A percentile compares a stretch with the other conserved stretches of the same genome.
Conservation (phyloP, 805 yeast genomes). For the Candida cerambycidarum region DNA sequence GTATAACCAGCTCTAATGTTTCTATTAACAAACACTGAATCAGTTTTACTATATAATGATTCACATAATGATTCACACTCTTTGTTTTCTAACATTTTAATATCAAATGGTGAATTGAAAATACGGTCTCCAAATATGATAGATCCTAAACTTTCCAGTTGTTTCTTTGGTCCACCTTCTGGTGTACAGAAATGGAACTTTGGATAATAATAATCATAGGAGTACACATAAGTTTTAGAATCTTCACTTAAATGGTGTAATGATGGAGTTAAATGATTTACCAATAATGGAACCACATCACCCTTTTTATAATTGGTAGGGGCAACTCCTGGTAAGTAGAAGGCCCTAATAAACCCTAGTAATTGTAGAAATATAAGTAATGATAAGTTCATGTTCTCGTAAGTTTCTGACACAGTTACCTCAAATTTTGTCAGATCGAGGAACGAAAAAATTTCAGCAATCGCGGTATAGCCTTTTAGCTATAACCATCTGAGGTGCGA, state of each 20-base stretch:
- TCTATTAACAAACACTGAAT: conserved; percentile 72
- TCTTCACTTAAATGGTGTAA: conserved; percentile 34
- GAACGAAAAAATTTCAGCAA: conserved; percentile 3
- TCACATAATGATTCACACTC: conserved; percentile 70
- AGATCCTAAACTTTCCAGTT: conserved; percentile 88
- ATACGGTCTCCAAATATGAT: conserved; percentile 95
- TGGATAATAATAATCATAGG: conserved; percentile 81
- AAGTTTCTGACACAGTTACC: not conserved
- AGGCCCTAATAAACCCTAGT: conserved; percentile 40
- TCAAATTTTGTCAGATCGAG: conserved; percentile 1
- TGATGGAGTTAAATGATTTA: conserved; percentile 88
- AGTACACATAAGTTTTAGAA: conserved; percentile 59
- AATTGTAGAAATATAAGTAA: conserved; percentile 2
- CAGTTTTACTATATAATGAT: conserved; percentile 57
- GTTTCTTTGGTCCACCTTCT: conserved; percentile 60
- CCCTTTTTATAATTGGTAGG: conserved; percentile 82
- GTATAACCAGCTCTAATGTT: conserved; percentile 79
- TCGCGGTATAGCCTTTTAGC: not conserved
- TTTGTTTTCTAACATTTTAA: conserved; percentile 73
- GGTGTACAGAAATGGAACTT: conserved; percentile 86
- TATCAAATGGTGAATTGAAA: conserved; percentile 84
- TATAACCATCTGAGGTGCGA: not conserved
- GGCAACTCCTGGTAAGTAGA: conserved; percentile 94
- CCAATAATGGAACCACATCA: conserved; percentile 73
- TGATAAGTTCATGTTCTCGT: not conserved